Conservation (phyloP, 2,329 filamentous ascomycete genomes). For the Colletotrichum higginsianum region DNA sequence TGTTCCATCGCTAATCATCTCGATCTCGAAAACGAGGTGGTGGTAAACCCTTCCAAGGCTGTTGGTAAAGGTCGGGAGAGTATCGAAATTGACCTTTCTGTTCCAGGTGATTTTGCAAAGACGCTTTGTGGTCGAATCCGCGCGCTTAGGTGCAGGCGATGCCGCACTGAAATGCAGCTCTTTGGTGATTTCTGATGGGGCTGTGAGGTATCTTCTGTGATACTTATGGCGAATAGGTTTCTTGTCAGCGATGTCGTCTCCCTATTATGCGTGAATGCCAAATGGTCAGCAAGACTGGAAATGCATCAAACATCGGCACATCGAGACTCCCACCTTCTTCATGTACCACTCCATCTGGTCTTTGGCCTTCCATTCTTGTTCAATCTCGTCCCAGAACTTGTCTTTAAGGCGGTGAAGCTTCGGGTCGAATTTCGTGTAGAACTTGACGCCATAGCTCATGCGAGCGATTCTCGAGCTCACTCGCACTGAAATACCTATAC, state of each 20-base stretch:
- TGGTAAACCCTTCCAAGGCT: slow-evolving; percentile 21
- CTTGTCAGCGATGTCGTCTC: slow-evolving; percentile 1
- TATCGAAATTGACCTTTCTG: slow-evolving; percentile 10
- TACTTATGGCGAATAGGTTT: background rate
- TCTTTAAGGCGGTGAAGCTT: slow-evolving; percentile 31
- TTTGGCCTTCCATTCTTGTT: slow-evolving; percentile 7
- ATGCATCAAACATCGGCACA: no score
- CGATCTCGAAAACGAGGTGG: slow-evolving; percentile 10
- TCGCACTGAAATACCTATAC: background rate
- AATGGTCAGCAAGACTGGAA: slow-evolving; percentile 25
- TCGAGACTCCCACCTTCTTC: slow-evolving; percentile 36
- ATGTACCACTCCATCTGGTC: slow-evolving; percentile 52
- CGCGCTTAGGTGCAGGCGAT: background rate
- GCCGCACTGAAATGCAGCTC: slow-evolving; percentile 23
- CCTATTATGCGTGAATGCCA: background rate
- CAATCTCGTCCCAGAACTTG: slow-evolving; percentile 28
- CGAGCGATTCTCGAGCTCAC: slow-evolving; percentile 47
- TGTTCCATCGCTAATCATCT: slow-evolving; percentile 45
- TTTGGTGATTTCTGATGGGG: slow-evolving; percentile 20
- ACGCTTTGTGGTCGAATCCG: fast-evolving
- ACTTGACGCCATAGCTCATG: slow-evolving; percentile 47
- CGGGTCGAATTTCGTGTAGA: background rate
- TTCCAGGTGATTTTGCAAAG: slow-evolving; percentile 46
- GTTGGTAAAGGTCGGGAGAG: slow-evolving; percentile 42
- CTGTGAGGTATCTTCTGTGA: background rate